Evolutionary conservation across 305 asterid species (phyloP), one percentile per base, ranked within the genome.

Genomic region (Salvia sclarea): DNA sequence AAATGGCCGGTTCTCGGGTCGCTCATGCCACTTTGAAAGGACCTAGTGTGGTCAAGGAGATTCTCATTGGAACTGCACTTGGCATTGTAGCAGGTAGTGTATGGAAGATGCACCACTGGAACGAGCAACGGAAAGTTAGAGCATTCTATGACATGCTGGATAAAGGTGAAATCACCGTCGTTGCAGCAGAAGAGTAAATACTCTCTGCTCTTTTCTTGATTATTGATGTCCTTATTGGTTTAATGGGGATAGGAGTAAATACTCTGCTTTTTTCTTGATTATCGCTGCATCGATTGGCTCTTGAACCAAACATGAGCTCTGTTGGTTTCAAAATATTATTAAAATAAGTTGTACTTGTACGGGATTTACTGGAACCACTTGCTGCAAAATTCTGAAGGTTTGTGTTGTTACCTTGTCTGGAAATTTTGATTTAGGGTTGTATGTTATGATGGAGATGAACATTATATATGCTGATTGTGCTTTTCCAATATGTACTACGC

Each of bases 91-190:
- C 88, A n/a, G 97, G 92, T 24, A 59, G 84, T 40, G 16, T 83
- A 6, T 90, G 97, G 97, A 90, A 90, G 85, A 86, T 82, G 89
- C 86, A 86, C 79, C 97, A 90, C 77, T 88, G 92, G 97, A 86
- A 82, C 8, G 89, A 87, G 77, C 92, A 89, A 84, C 79, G 89
- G 33, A 85, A 67, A 72, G 80, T 69, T 24, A 74, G 89, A 74
- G 68, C 81, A 12, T 89, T 89, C 77, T 89, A 89, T 43, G 86
- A 88, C 83, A 21, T 85, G 70, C 61, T 86, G 68, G 90, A 88
- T 61, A 87, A 78, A 49, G 89, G 92, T 64, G 88, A 89, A 74
- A 77, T 89, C 69, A 21, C 71, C 4, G 82, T 87, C 13, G 83
- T 85, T 58, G 83, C 72, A 44, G 73, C 75, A 10, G 86, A 87